A percentile compares a stretch with the other conserved stretches of the same genome.
phyloP scores from a whole-genome alignment of 2,329 filamentous ascomycete genomes.

The Ophiostoma triangulosporum region DNA sequence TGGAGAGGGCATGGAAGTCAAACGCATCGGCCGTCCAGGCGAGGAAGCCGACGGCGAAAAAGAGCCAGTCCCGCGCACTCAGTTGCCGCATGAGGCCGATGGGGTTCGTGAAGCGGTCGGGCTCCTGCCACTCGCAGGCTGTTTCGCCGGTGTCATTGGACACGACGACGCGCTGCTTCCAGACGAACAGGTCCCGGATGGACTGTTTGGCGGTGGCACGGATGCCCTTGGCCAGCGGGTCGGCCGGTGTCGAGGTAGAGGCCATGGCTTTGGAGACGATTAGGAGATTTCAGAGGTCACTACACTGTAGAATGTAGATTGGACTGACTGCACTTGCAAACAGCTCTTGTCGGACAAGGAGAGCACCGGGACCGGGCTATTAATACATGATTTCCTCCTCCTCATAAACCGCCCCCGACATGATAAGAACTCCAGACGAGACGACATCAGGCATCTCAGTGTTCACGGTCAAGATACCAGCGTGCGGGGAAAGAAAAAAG shows the following conservation, averaged over 20 bases:
- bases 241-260: neutral
- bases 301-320: no score
- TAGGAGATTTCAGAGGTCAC: no score
- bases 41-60: constrained; percentile 3
- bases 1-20: constrained; percentile 3
- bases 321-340: no score
- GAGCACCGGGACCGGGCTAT: neutral
- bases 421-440: no score
- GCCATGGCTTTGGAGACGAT: neutral
- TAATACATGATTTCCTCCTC: neutral
- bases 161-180: neutral
- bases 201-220: neutral
- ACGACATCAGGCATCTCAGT: no score
- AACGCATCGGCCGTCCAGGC: constrained; percentile 4
- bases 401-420: no score
- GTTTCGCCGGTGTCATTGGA: neutral
- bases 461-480: no score
- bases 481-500: neutral
- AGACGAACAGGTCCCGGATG: neutral
- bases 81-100: neutral
- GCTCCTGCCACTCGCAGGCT: neutral
- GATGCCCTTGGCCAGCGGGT: neutral
- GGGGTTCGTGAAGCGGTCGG: neutral
- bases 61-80: neutral
- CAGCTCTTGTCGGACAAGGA: neutral